Base-by-base conservation (phyloP, 2,329 filamentous ascomycete genomes). In the Cadophora gregata region DNA sequence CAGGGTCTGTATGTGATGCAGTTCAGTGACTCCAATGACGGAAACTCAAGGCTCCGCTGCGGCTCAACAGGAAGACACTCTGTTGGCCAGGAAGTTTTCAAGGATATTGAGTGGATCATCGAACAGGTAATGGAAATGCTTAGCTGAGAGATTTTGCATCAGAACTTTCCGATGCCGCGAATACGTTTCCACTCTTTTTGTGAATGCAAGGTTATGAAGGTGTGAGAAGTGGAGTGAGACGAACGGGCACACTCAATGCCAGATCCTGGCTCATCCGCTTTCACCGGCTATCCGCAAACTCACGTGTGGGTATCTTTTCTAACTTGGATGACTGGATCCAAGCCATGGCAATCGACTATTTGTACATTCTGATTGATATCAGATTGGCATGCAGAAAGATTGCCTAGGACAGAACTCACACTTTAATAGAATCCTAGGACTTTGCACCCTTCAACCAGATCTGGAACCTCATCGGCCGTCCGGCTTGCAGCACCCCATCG, bases 401-500 rank as follows among this genome's bases (percentile, higher is more conserved):
- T 19, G 27, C 14, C 19, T 3, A 27, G 9, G 21, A 16, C 6
- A 16, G 50, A 48, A 48, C 62, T 58, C 19, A 58, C 36, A n/a
- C 38, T 51, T 68, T 53, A 69, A 47, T 69, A 64, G 59, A 66
- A 67, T 60, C 72, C 71, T 45, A 79, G 33, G 7, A 71, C 74
- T 63, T 75, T 77, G 56, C 83, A 79, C 25, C 77, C 84, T 45
- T 82, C 80, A 53, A 80, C 80, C 67, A 88, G 83, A 71, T 88
- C 81, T 9, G 84, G 80, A 27, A 88, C 72, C 36, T 88, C 85
- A 73, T 85, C 84, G 27, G 86, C 83, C 19, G 82, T 81, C 59
- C 73, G 74, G 24, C 81, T 82, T 67, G 83, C 78, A 65, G 81
- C 79, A 14, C 80, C 81, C 85, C 86, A 90, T 68, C 79, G 79